phyloP scores from a whole-genome alignment of 2,329 filamentous ascomycete species.

The Pestalotiopsis fici region DNA sequence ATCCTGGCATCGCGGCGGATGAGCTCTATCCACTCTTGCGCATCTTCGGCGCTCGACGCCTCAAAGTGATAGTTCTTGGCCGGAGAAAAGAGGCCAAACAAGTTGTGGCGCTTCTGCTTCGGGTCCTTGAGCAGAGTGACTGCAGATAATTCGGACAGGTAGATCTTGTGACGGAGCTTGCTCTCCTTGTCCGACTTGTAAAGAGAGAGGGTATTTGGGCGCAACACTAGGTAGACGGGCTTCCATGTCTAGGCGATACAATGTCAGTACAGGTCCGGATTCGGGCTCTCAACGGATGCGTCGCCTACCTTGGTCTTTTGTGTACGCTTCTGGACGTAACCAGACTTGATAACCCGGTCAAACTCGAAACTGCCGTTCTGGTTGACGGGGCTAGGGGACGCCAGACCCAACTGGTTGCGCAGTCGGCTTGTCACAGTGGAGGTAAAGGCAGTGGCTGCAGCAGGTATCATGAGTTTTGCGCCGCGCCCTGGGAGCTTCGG shows the following conservation, averaged over 20 bases:
- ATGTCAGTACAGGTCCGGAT: not conserved
- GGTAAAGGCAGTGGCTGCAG: conserved; percentile 23
- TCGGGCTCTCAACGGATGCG: not conserved
- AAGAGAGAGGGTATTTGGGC: conserved; percentile 85
- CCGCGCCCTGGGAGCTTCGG: conserved; percentile 22
- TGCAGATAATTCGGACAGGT: conserved; percentile 86
- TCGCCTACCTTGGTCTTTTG: conserved; percentile 82
- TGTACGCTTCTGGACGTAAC: conserved; percentile 83
- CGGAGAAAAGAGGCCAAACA: conserved; percentile 91
- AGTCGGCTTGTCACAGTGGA: conserved; percentile 27
- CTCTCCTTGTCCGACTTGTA: conserved; percentile 93
- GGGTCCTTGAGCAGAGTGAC: conserved; percentile 87
- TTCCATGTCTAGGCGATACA: conserved; percentile 75
- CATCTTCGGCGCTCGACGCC: conserved; percentile 71
- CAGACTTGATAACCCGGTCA: conserved; percentile 88
- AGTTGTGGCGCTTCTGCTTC: conserved; percentile 81
- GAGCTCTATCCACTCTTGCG: conserved; percentile 81
- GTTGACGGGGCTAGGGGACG: conserved; percentile 82
- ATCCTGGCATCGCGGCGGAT: conserved; percentile 81
- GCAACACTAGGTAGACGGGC: conserved; percentile 82
- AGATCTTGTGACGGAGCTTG: conserved; percentile 85
- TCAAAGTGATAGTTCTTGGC: conserved; percentile 91
- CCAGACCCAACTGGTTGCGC: conserved; percentile 51
- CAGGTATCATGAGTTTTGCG: conserved; percentile 24
- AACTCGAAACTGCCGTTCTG: conserved; percentile 96